Conservation (phyloP, 805 yeast species). For the Kockiozyma suomiensis region DNA sequence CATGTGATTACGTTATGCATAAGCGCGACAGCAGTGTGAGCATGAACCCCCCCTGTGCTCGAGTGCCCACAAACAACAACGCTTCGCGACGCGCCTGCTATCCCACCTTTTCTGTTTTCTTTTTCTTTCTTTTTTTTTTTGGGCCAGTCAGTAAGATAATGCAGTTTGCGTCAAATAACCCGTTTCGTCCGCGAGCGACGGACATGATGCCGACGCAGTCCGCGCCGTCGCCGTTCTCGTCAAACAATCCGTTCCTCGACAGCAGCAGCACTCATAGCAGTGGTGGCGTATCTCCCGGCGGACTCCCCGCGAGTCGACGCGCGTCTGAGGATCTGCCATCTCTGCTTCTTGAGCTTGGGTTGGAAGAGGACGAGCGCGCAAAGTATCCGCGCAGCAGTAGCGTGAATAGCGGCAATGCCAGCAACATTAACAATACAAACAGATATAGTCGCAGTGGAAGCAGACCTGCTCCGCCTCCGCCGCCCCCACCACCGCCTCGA, state of each 20-base stretch:
- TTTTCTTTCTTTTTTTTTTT: too few species aligned
- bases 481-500: slow-evolving; percentile 19
- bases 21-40: slow-evolving; percentile 7
- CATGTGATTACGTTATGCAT: neutral
- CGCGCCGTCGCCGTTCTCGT: slow-evolving; percentile 22
- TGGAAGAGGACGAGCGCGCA: slow-evolving; percentile 1
- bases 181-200: slow-evolving; percentile 29
- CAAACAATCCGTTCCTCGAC: slow-evolving; percentile 29
- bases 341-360: slow-evolving; percentile 18
- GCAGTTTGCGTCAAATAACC: slow-evolving; percentile 33
- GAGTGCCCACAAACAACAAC: neutral
- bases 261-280: neutral
- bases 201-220: slow-evolving; percentile 22
- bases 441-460: neutral
- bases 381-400: neutral
- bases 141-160: too few species aligned
- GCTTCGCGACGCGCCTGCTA: neutral
- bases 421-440: neutral
- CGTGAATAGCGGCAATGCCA: neutral
- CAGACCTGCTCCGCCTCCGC: neutral
- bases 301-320: neutral
- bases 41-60: neutral
- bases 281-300: neutral
- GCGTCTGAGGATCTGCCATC: slow-evolving; percentile 17
- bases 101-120: too few species aligned